Evolutionary conservation across 371 early-diverging fungal genomes (phyloP), one percentile per base, ranked within the genome.

Genomic region (Apophysomyces sp.): DNA sequence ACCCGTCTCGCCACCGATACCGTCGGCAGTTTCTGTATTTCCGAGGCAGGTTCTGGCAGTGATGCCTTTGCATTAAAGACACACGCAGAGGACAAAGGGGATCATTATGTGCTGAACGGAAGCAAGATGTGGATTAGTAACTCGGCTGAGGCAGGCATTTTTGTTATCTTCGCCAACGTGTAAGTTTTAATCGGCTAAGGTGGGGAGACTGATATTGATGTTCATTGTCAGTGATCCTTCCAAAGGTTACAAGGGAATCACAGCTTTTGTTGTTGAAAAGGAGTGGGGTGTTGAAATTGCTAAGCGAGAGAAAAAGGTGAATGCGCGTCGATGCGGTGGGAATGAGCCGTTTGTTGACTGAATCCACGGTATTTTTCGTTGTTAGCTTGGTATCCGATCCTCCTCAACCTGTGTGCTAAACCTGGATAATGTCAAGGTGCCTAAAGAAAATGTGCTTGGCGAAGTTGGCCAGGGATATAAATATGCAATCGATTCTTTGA

Each of bases 11-110:
- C 96, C 28, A 86, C 89, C 26, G 86, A 88, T 63, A 67, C 87
- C 63, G 85, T 98, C 36, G 98, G 98, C 37, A 94, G 90, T 75
- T 98, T 98, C 83, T 90, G 95, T 75, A 82, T 98, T 52, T 89
- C 94, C 44, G 98, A 98, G 78, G 89, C 95, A 39, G 89, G 88
- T 27, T 86, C 94, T 13, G 98, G 98, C 36, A 88, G 89, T 41
- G 98, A 98, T 70, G 97, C 98, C 28, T 98, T 98, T 82, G 94
- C 97, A 26, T 87, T 98, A 41, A 85, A 91, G 76, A 95, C 97
- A 16, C 83, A 85, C 13, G 98, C 98, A 18, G 85, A 84, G 55
- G 93, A 92, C 74, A 80, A 94, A 51, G 94, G 91, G 41, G 93
- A 94, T 73, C 85, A 95, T 74, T 98, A 94, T 69, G 75, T 94